Percentiles rank a stretch among this genome's conserved stretches.
Conservation (phyloP, 768 basidiomycete genomes). For the Candolleomyces efflorescens region DNA sequence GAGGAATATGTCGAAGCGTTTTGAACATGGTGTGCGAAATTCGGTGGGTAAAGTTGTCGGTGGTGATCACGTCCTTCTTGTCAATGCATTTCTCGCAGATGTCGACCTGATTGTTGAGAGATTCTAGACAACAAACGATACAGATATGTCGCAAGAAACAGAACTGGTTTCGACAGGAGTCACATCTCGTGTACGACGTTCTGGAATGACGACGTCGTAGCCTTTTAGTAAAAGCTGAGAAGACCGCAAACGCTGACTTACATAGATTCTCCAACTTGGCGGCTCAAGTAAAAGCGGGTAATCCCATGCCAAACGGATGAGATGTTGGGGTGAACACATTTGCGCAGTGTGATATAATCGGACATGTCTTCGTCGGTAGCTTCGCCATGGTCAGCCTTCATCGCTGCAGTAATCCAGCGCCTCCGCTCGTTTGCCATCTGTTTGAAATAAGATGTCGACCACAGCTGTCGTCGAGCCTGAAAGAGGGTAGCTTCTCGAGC, state of each 20-base stretch:
- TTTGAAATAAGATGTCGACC: conserved; percentile 1
- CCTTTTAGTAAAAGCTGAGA: neutral
- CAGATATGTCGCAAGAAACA: neutral
- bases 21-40: neutral
- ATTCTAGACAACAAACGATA: neutral
- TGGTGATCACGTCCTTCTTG: neutral
- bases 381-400: neutral
- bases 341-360: neutral
- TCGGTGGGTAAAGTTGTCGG: neutral
- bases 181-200: neutral
- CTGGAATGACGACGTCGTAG: neutral
- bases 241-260: neutral
- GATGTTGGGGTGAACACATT: neutral
- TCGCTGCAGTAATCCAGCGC: neutral
- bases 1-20: neutral
- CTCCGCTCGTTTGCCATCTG: neutral
- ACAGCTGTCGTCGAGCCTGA: conserved; percentile 2
- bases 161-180: neutral
- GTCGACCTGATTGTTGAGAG: conserved; percentile 5
- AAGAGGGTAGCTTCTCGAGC: conserved; percentile 6
- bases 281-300: neutral
- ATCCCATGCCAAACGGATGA: neutral
- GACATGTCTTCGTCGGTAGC: neutral
- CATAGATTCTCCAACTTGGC: neutral
- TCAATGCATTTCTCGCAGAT: neutral